Evolutionary conservation across 305 asterid species (phyloP).

Genomic region (Salvia sclarea): DNA sequence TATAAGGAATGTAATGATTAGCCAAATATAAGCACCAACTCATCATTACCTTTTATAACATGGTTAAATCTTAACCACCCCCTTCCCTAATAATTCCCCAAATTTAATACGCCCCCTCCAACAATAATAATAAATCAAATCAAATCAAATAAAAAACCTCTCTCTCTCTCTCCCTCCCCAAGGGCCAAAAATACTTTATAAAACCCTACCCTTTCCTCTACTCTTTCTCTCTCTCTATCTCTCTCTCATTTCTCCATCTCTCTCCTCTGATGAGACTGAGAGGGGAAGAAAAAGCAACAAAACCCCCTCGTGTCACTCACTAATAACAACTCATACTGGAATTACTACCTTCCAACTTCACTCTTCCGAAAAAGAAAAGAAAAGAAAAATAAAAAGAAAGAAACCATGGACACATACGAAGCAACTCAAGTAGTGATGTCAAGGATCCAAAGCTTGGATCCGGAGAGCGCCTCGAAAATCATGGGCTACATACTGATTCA

Average conservation of each 20-base stretch:
- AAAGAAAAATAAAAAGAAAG: neutral
- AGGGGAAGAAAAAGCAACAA: too few relatives aligned
- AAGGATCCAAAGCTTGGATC: conserved; percentile 82
- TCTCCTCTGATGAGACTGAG: conserved; percentile 14
- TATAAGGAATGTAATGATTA: conserved; percentile 49
- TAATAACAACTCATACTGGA: conserved; percentile 11
- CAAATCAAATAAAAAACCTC: neutral
- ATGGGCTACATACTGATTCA: conserved; percentile 87
- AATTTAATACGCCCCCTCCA: conserved; percentile 32
- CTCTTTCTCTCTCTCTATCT: neutral
- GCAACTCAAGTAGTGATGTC: conserved; percentile 82
- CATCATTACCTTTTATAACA: conserved; percentile 54
- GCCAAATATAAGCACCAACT: conserved; percentile 53
- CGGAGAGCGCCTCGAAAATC: conserved; percentile 86
- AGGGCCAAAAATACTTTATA: conserved; percentile 5
- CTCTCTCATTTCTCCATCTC: neutral
- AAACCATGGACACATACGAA: conserved; percentile 71
- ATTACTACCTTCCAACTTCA: conserved; percentile 7
- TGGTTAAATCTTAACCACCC: conserved; percentile 45
- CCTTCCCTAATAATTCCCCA: conserved; percentile 41
- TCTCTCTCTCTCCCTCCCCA: conserved; percentile 16
- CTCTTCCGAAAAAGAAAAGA: neutral
- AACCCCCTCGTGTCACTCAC: conserved; percentile 19
- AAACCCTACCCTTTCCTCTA: conserved; percentile 22
- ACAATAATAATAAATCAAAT: neutral